These are phyloP conservation scores for Hordeum pubiflorum DNA, from an alignment of 202 grass and related monocot species.

Conservation along the genomic window DNA sequence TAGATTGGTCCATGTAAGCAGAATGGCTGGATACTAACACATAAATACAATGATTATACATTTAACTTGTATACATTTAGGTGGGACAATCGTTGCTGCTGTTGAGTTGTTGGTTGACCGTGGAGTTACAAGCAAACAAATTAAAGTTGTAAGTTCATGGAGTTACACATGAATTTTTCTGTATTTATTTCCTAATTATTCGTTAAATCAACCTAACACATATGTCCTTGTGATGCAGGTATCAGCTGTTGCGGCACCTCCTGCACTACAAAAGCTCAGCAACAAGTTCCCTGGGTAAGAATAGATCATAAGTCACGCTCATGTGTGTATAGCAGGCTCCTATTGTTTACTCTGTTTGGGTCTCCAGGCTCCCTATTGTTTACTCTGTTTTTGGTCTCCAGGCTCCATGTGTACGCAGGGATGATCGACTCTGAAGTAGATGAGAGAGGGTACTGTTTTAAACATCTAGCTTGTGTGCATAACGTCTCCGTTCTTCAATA, in stretches of 20 bases:
- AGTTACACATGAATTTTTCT: neutral
- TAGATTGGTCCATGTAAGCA: neutral
- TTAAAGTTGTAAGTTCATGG: slow-evolving; percentile 72
- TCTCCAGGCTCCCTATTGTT: slow-evolving; percentile 40
- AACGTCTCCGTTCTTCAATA: neutral
- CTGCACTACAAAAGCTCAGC: slow-evolving; percentile 80
- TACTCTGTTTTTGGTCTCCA: slow-evolving; percentile 1
- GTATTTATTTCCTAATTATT: neutral
- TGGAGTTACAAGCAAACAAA: slow-evolving; percentile 70
- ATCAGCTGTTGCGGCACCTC: slow-evolving; percentile 83
- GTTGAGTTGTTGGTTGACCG: slow-evolving; percentile 80
- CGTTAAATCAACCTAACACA: neutral
- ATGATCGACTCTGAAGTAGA: slow-evolving; percentile 82
- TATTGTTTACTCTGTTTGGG: neutral
- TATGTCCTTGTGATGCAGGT: slow-evolving; percentile 40
- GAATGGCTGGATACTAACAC: neutral
- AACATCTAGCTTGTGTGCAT: neutral
- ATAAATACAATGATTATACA: neutral
- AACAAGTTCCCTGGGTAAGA: slow-evolving; percentile 81
- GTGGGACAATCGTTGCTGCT: slow-evolving; percentile 85
- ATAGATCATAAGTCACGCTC: neutral
- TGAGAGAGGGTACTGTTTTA: slow-evolving; percentile 78
- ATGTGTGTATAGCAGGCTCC: neutral
- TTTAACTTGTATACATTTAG: slow-evolving; percentile 41
- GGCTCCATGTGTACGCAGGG: slow-evolving; percentile 82